Evolutionary conservation across 1,284 basidiomycete genomes (phyloP), one percentile per base, ranked within the genome.

Genomic region (Kwoniella shivajii): DNA sequence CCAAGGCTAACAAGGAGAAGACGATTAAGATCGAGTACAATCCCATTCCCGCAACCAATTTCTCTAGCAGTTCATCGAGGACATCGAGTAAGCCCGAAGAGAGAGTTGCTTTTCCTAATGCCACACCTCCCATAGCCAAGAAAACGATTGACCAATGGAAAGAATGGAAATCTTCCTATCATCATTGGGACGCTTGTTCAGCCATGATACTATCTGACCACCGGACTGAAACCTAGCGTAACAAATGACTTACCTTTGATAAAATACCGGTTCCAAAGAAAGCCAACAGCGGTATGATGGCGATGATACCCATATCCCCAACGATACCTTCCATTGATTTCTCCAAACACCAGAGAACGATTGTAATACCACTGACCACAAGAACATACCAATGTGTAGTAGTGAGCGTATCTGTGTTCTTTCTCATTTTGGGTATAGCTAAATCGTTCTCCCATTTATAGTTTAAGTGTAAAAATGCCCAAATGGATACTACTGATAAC

Each of bases 71-170:
- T 0, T 75, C 75, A 67, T 92, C 90, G 77, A 93, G 82, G 33
- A 88, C 84, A 31, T 86, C 85, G 30, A 98, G 82, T 37, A 99
- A 81, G 0, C 96, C 95, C 38, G 91, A 95, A 2, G 89, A 88
- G 18, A 87, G 84, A 2, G 99, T 95, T 2, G 92, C 94, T 73
- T 97, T 92, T 46, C 95, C 96, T 3, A 98, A 84, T 0, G 93
- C 92, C 50, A 98, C 95, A 33, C 96, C 95, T 18, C 96, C 95
- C 95, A 99, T 99, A n/a, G 92, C 92, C 51, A 94, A 82, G 79
- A 92, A 80, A 43, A 95, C 92, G 60, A 96, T 93, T 0, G 88
- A 88, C 92, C 92, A 96, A 60, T 89, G 83, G 79, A 94, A 94
- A 68, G 89, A 88, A 71, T 94, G 92, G 77, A 96, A 96, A 78